Evolutionary conservation across 441 rosid genomes (phyloP).

Genomic region (Arabidopsis hybrid): DNA sequence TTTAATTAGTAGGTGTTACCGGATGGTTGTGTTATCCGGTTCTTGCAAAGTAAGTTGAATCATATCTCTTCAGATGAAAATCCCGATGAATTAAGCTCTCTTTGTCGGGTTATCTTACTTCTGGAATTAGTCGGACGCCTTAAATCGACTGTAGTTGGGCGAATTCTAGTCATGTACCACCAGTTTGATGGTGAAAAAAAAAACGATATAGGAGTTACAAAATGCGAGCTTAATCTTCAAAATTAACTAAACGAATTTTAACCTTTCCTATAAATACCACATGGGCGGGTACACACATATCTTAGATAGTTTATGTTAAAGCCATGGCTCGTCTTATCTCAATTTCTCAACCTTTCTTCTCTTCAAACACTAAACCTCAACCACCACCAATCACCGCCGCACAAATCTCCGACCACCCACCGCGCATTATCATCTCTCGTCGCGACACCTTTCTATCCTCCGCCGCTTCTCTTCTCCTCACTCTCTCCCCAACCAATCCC

Average conservation of each 20-base stretch:
- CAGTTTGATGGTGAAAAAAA: no score
- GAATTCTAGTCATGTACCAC: no score
- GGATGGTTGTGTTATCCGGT: no score
- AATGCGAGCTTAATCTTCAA: no score
- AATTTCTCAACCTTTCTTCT: constrained; percentile 41
- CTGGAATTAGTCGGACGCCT: no score
- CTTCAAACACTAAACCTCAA: constrained; percentile 48
- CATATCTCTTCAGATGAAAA: no score
- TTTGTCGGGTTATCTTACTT: no score
- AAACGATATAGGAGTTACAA: no score
- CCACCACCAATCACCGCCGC: constrained; percentile 20
- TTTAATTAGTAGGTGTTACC: no score
- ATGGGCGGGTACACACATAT: background rate
- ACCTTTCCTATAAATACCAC: constrained; percentile 9
- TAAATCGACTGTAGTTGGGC: no score
- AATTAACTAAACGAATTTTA: background rate
- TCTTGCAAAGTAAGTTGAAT: no score
- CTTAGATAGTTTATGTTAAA: constrained; percentile 1
- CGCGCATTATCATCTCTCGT: constrained; percentile 52
- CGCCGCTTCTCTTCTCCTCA: constrained; percentile 54
- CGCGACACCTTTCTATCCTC: constrained; percentile 59
- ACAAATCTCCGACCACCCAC: constrained; percentile 21
- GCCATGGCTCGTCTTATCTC: constrained; percentile 53
- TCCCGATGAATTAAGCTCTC: no score
- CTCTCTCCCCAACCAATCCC: constrained; percentile 47